These are phyloP conservation scores for Globisporangium rhizosaccharum DNA, from an alignment of 352 stramenopile species.

Conservation along the genomic window DNA sequence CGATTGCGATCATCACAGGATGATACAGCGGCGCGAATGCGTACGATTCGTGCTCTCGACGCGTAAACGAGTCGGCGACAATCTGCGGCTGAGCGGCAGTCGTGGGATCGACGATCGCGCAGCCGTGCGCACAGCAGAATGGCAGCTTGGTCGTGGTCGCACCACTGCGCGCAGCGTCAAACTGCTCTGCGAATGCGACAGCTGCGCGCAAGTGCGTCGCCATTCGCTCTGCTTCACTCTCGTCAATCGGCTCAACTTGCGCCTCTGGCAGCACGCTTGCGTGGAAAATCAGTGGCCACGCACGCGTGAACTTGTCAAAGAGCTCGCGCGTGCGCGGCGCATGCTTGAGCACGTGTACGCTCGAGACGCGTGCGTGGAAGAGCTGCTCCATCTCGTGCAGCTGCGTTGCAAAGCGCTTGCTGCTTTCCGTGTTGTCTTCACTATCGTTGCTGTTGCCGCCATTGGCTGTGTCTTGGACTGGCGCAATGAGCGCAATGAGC, in stretches of 20 bases:
- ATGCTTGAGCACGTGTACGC: constrained; percentile 45
- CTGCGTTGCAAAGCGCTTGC: constrained; percentile 1
- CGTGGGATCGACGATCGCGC: constrained; percentile 50
- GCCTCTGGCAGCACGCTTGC: constrained; percentile 46
- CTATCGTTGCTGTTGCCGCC: neutral
- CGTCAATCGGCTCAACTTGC: constrained; percentile 32
- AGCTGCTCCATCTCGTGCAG: constrained; percentile 22
- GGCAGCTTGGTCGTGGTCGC: neutral
- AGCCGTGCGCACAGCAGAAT: constrained; percentile 45
- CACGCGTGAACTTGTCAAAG: constrained; percentile 53
- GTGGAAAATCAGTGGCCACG: constrained; percentile 79
- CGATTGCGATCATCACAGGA: constrained; percentile 62
- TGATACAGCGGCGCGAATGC: constrained; percentile 56
- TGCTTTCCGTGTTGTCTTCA: neutral
- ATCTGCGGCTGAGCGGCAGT: constrained; percentile 16
- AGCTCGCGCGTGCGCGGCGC: constrained; percentile 50
- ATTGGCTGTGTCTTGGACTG: constrained; percentile 10
- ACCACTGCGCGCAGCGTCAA: constrained; percentile 12
- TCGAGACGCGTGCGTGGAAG: constrained; percentile 44
- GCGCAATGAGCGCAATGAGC: constrained; percentile 54
- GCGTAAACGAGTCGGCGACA: constrained; percentile 20
- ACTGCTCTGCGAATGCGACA: constrained; percentile 15
- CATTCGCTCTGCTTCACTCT: constrained; percentile 31
- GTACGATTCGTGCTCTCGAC: constrained; percentile 11
- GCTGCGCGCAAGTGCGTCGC: constrained; percentile 21